Evolutionary conservation across 2,329 filamentous ascomycete genomes (phyloP).

Genomic region (Diaporthe vaccinii): DNA sequence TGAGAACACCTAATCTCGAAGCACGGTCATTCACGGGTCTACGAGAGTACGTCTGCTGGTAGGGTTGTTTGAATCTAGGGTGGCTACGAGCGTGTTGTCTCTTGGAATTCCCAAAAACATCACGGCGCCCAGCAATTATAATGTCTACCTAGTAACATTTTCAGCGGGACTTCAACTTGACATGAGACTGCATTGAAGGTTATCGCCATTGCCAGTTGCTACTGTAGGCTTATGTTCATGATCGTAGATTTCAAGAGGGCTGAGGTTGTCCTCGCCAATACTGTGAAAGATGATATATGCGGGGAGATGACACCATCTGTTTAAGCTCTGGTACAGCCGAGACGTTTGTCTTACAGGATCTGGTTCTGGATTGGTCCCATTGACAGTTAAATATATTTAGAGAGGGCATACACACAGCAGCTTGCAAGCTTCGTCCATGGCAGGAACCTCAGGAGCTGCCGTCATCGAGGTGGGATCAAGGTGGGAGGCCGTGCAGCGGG

Average conservation of each 20-base stretch:
- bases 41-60: neutral
- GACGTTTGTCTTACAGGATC: neutral
- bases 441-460: neutral
- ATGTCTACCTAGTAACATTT: too few relatives aligned
- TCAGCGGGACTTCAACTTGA: too few relatives aligned
- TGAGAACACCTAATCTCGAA: neutral
- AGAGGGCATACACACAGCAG: neutral
- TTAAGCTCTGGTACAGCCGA: neutral
- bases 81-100: neutral
- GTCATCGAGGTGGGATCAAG: neutral
- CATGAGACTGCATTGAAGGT: too few relatives aligned
- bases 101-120: neutral
- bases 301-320: neutral
- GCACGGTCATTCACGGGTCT: neutral
- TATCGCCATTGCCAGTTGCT: too few relatives aligned
- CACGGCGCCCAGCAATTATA: too few relatives aligned
- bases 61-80: neutral
- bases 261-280: neutral
- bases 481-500: slow-evolving; percentile 18
- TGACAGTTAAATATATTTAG: neutral
- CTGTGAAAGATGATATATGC: neutral
- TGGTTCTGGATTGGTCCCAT: neutral
- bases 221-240: neutral
- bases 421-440: neutral
- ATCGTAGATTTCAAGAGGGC: neutral